phyloP scores from a whole-genome alignment of 164 flowering plant genomes.

The Piper betle region DNA sequence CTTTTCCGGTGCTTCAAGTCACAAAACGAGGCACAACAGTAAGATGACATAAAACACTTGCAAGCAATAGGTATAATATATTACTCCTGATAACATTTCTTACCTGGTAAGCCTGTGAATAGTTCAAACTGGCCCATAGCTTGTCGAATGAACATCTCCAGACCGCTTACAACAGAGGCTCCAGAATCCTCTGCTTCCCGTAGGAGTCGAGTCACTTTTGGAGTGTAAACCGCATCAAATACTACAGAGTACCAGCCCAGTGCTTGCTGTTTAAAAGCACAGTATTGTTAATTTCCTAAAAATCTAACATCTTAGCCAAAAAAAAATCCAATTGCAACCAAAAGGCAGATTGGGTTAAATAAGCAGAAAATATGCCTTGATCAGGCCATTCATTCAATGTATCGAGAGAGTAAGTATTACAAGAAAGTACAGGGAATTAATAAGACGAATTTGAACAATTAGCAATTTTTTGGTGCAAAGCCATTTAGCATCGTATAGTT shows the following conservation, averaged over 20 bases:
- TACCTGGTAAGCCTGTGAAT: constrained; percentile 95
- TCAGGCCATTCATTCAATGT: neutral
- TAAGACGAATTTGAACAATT: neutral
- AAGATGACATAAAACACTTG: neutral
- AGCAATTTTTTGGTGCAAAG: neutral
- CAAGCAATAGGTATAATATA: neutral
- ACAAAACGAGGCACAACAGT: neutral
- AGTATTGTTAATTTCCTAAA: neutral
- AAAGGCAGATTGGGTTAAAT: neutral
- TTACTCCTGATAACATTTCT: no score
- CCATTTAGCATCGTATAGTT: neutral
- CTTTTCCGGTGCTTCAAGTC: constrained; percentile 10
- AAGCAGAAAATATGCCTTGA: neutral
- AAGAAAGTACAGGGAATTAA: neutral
- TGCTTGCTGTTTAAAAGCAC: constrained; percentile 24
- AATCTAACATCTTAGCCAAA: neutral
- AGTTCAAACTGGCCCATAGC: constrained; percentile 74
- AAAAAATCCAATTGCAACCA: neutral
- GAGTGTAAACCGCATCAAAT: constrained; percentile 93
- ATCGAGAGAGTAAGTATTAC: neutral
- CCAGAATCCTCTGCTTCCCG: constrained; percentile 78
- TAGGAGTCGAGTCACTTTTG: constrained; percentile 76
- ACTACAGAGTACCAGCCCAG: constrained; percentile 55
- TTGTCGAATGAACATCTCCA: constrained; percentile 95
- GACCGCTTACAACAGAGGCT: constrained; percentile 51